Evolutionary conservation across 2,329 filamentous ascomycete genomes (phyloP), one percentile per base, ranked within the genome.

Genomic region (Aspergillus viridinutans): DNA sequence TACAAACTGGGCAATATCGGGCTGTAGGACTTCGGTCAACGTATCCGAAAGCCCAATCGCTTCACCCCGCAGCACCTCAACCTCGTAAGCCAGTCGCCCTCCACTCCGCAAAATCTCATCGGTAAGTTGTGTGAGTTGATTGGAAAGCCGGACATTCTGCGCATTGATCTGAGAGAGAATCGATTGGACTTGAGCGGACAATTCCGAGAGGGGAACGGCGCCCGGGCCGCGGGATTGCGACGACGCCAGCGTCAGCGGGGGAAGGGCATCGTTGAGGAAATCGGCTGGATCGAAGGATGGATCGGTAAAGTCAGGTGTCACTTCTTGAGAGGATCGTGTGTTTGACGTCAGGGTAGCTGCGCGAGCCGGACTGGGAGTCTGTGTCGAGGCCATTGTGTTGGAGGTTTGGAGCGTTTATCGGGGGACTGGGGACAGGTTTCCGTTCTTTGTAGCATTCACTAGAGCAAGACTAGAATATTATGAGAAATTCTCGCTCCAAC

Each of bases 61-160:
- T 74, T 97, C 92, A 61, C 92, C 92, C n/a, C 92, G 85, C 50
- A 97, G 75, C 20, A 97, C 83, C 74, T 97, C 93, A 21, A 97
- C 93, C 74, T 97, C 90, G 69, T 99, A 99, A 21, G 92, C 91
- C 56, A 99, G 78, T 3, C 93, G 84, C 62, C 90, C 91, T 26
- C 92, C 90, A 67, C 90, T 92, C 56, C 94, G 85, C 60, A 99
- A 76, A 61, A 99, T 97, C 64, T 97, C 94, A 73, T 99, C 93
- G 10, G 94, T 97, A 58, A 97, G 80, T 68, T 93, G 88, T 32
- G 92, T 96, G 57, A 99, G 81, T 49, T 87, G 90, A 54, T 83
- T 86, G 14, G 92, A 91, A 7, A 97, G 79, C 49, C 92, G 85
- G 20, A 90, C 88, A 1, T 92, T 96, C 71, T 97, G 91, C 8